phyloP scores from a whole-genome alignment of 1,284 basidiomycete species.

The Irpex sp. region DNA sequence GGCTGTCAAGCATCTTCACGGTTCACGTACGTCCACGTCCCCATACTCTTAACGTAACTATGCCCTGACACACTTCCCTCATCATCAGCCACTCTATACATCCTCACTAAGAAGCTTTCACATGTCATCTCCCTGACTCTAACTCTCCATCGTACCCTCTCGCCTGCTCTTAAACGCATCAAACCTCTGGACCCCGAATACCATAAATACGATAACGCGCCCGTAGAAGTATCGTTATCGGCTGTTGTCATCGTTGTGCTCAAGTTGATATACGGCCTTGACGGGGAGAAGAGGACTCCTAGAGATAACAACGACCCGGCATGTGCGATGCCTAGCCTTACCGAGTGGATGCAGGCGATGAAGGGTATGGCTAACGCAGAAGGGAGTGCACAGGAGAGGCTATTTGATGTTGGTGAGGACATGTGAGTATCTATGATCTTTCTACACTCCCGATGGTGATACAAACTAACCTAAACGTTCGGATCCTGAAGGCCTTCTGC shows the following conservation, averaged over 20 bases:
- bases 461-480: constrained; percentile 13
- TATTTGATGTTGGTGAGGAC: constrained; percentile 25
- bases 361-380: constrained; percentile 32
- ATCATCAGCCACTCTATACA: constrained; percentile 54
- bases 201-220: constrained; percentile 55
- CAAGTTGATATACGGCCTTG: constrained; percentile 81
- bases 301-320: constrained; percentile 48
- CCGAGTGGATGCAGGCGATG: constrained; percentile 49
- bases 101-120: constrained; percentile 53
- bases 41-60: background rate
- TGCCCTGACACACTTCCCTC: too few species aligned
- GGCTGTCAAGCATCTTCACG: constrained; percentile 62
- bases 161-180: constrained; percentile 32
- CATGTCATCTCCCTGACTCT: constrained; percentile 55
- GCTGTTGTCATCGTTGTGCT: constrained; percentile 65
- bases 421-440: constrained; percentile 1
- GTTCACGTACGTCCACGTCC: constrained; percentile 58
- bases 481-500: background rate
- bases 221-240: constrained; percentile 72
- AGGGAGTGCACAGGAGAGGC: constrained; percentile 22
- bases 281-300: constrained; percentile 55
- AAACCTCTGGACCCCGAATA: constrained; percentile 36
- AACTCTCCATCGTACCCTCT: constrained; percentile 51
- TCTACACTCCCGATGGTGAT: too few species aligned
- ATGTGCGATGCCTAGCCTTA: constrained; percentile 52